These are phyloP conservation scores for Verticillium tricorpus DNA, from an alignment of 2,329 filamentous ascomycete species.

Conservation along the genomic window DNA sequence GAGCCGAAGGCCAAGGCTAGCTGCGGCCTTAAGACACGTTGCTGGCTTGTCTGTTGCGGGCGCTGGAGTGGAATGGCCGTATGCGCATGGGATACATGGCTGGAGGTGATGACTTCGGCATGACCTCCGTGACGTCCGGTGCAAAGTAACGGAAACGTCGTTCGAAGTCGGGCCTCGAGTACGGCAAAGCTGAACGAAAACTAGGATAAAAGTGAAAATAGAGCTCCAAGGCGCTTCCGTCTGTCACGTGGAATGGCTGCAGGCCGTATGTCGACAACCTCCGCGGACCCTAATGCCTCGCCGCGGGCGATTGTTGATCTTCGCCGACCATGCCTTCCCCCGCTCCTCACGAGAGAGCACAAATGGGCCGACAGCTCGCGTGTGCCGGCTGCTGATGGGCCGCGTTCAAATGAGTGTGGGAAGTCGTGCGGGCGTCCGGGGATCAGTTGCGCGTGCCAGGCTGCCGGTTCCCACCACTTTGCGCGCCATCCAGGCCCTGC, in stretches of 20 bases:
- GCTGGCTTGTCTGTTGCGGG: not conserved
- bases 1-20: not conserved
- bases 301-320: not conserved
- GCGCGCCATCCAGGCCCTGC: conserved; percentile 1
- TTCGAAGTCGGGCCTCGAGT: not conserved
- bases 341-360: not conserved
- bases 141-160: not conserved
- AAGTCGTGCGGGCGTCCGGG: conserved; percentile 1
- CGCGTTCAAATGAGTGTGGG: not conserved
- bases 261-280: not conserved
- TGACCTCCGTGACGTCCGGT: not conserved
- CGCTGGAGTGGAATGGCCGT: not conserved
- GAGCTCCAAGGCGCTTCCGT: not conserved
- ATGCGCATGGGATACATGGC: not conserved
- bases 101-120: not conserved
- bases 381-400: not conserved
- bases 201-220: not conserved
- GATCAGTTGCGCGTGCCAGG: conserved; percentile 9
- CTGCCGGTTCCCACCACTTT: conserved; percentile 10
- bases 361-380: not conserved
- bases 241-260: not conserved
- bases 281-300: not conserved
- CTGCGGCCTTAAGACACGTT: not conserved
- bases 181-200: not conserved
- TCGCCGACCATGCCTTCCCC: not conserved